phyloP scores from a whole-genome alignment of 345 rosid genomes.

The Eucalyptus cloeziana region DNA sequence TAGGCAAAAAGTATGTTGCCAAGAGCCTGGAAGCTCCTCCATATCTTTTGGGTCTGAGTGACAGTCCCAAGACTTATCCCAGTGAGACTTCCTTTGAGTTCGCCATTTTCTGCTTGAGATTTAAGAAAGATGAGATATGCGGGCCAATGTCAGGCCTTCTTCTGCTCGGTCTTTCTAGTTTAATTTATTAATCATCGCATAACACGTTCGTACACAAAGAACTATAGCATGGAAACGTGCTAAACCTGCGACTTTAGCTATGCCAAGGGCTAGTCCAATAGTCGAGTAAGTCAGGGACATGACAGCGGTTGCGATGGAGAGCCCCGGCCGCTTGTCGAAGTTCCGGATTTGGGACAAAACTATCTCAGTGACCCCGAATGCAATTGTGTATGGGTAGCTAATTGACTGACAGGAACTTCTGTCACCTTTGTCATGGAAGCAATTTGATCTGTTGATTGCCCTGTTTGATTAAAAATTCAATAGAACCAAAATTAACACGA shows the following conservation, averaged over 20 bases:
- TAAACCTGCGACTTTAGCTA: constrained; percentile 48
- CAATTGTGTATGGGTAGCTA: constrained; percentile 53
- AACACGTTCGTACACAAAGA: neutral
- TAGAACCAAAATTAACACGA: neutral
- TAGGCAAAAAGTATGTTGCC: constrained; percentile 89
- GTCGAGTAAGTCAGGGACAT: constrained; percentile 94
- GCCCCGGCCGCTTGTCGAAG: constrained; percentile 74
- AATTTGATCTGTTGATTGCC: constrained; percentile 48
- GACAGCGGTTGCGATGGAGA: constrained; percentile 70
- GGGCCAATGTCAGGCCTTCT: neutral
- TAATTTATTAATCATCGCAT: neutral
- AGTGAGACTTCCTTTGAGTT: constrained; percentile 53
- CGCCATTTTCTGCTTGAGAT: constrained; percentile 6
- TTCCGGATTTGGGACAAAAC: constrained; percentile 73
- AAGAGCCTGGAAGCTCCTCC: constrained; percentile 83
- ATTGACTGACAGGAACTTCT: constrained; percentile 24
- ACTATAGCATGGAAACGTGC: neutral
- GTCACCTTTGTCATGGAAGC: constrained; percentile 33
- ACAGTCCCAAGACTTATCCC: constrained; percentile 48
- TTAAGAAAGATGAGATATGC: neutral
- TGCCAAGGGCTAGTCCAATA: constrained; percentile 78
- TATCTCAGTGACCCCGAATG: constrained; percentile 42
- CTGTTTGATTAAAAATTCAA: constrained; percentile 13
- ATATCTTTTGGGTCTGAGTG: constrained; percentile 46
- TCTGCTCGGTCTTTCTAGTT: neutral